A percentile compares a stretch with the other conserved stretches of the same genome.
Conservation (phyloP, 140 eudicot genomes). For the Cichorium intybus region DNA sequence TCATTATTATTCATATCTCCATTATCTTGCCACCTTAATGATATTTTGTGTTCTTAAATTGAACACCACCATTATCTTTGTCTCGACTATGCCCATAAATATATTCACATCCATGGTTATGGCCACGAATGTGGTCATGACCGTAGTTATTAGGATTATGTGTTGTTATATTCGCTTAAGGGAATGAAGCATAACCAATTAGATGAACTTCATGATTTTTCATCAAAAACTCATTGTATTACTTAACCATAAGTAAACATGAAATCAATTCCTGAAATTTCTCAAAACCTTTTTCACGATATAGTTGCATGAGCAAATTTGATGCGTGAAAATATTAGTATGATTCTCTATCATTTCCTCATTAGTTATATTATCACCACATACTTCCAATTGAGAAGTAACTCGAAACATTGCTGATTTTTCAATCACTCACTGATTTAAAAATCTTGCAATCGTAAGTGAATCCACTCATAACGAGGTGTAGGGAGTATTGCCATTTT, state of each 20-base stretch:
- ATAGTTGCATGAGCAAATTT: neutral
- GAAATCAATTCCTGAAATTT: neutral
- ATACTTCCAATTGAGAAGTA: no score
- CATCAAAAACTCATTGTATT: neutral
- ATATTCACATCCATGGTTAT: neutral
- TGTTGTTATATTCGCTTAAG: neutral
- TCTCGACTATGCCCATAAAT: neutral
- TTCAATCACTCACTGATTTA: slow-evolving; percentile 3
- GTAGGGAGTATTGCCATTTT: neutral
- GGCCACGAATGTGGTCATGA: neutral
- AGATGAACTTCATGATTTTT: neutral
- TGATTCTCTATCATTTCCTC: neutral
- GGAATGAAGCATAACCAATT: neutral
- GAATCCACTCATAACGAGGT: neutral
- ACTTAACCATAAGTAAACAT: neutral
- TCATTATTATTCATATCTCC: neutral
- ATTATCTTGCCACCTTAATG: neutral
- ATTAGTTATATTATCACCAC: neutral
- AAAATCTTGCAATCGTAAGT: neutral
- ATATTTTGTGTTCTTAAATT: neutral
- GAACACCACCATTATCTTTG: neutral
- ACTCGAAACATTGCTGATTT: no score
- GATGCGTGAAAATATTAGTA: neutral
- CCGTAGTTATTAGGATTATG: neutral
- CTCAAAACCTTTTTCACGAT: neutral